Base-by-base conservation (phyloP, 345 rosid species). In the Aquilaria malaccensis region DNA sequence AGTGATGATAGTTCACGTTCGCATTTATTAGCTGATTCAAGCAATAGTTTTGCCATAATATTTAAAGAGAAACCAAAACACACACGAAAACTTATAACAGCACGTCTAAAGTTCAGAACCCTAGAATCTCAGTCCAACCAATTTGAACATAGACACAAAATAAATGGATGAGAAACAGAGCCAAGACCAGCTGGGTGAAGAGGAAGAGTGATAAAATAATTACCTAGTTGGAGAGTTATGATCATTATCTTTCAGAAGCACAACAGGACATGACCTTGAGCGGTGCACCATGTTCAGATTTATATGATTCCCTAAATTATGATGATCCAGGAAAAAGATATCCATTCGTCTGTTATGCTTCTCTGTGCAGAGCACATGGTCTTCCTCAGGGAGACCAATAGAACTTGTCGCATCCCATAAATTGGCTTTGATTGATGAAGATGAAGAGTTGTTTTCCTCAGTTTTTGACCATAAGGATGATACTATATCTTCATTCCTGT, bases 391-490 rank as follows among this genome's bases (percentile, higher is more conserved):
- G 10, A 73, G 80, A 50, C 56, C 55, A 55, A 83, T 61, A 61
- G 79, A 76, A 68, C 65, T 22, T 55, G 71, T 69, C 55, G 65
- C 73, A 71, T 93, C 94, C 97, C 97, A 89, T 62, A 89, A 70
- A 71, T 64, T 70, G 51, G 58, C 66, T 10, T 55, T 56, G n/a
- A 59, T 48, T 50, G 59, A 43, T 31, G 62, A 58, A 50, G 59
- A 43, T 31, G 62, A 58, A 50, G 6, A 10, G 67, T 33, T 48
- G 56, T 51, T 60, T 56, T 58, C 67, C 63, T 74, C 67, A 57
- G 72, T 15, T 52, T 76, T 70, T 60, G 75, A 61, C 15, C 31
- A 41, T n/a, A 70, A 47, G 48, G 59, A 46, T 49, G 62, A 55
- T 50, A 3, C 65, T 41, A 74, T 11, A 33, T 63, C 71, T 43